Percentiles rank a stretch among this genome's conserved stretches.
Evolutionary conservation across 176 grass and related monocot species (phyloP).

Genomic region (Pharus latifolius): DNA sequence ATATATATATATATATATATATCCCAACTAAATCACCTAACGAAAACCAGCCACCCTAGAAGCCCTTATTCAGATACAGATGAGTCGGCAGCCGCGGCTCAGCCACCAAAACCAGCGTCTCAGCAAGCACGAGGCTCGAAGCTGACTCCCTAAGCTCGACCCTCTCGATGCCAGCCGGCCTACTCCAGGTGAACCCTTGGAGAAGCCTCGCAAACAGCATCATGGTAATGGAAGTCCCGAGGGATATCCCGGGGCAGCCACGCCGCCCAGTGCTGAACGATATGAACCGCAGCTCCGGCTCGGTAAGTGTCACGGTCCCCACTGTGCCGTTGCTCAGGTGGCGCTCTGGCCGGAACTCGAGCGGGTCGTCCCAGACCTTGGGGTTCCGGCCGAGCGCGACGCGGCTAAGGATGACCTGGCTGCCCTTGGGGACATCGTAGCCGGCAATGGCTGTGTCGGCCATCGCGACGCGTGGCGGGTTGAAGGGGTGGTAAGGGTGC

Average conservation of each 20-base stretch:
- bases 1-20: too few relatives aligned
- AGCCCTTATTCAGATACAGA: background rate
- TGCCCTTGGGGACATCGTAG: constrained; percentile 28
- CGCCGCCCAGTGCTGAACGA: constrained; percentile 21
- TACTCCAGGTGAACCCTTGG: constrained; percentile 27
- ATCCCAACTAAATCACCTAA: too few relatives aligned
- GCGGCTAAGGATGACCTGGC: constrained; percentile 22
- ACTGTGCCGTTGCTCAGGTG: background rate
- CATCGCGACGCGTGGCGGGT: constrained; percentile 28
- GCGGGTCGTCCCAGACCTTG: constrained; percentile 16
- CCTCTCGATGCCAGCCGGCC: background rate
- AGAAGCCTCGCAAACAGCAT: constrained; percentile 23
- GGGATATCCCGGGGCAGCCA: background rate
- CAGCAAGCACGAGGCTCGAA: background rate
- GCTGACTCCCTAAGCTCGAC: constrained; percentile 12
- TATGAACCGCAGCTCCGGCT: constrained; percentile 21
- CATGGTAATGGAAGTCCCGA: constrained; percentile 10
- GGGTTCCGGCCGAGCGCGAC: constrained; percentile 30
- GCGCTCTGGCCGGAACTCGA: constrained; percentile 10
- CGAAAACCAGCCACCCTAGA: constrained; percentile 7
- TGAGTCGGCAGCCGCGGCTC: background rate
- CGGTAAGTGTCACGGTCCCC: background rate
- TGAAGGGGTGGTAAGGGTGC: constrained; percentile 34
- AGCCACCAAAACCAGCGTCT: background rate
- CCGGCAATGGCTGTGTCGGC: constrained; percentile 1